These are phyloP conservation scores for Arthroderma sp. DNA, from an alignment of 2,329 filamentous ascomycete species.

Conservation along the genomic window DNA sequence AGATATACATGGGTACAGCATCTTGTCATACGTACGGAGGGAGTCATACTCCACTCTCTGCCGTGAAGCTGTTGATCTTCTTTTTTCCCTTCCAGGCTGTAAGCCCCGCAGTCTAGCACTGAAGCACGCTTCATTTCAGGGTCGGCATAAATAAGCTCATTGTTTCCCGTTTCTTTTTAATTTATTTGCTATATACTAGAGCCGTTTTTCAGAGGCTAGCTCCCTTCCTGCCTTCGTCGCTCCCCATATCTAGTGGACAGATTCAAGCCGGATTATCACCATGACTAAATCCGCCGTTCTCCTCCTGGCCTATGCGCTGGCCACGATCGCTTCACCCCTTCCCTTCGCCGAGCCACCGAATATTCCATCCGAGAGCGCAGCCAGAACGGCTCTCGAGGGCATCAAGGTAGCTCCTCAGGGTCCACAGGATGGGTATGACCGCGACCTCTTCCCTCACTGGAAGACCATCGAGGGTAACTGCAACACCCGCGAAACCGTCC, in stretches of 20 bases:
- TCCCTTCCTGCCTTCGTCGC: background rate
- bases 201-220: background rate
- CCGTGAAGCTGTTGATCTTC: too few relatives aligned
- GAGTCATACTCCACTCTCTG: too few relatives aligned
- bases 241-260: background rate
- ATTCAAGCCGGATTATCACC: background rate
- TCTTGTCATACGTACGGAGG: too few relatives aligned
- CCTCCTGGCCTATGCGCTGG: slow-evolving; percentile 9
- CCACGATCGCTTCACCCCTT: slow-evolving; percentile 11
- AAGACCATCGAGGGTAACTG: slow-evolving; percentile 51
- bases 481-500: slow-evolving; percentile 59
- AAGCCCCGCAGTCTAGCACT: too few relatives aligned
- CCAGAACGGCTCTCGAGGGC: slow-evolving; percentile 43
- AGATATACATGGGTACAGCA: too few relatives aligned
- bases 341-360: slow-evolving; percentile 39
- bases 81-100: too few relatives aligned
- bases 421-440: slow-evolving; percentile 46
- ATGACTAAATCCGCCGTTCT: background rate
- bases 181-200: background rate
- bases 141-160: too few relatives aligned
- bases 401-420: slow-evolving; percentile 46
- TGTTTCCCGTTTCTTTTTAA: too few relatives aligned
- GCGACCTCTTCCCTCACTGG: slow-evolving; percentile 61
- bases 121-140: too few relatives aligned
- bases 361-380: slow-evolving; percentile 47